Conservation (phyloP, 2,329 filamentous ascomycete genomes). For the Cladosporium oxysporum region DNA sequence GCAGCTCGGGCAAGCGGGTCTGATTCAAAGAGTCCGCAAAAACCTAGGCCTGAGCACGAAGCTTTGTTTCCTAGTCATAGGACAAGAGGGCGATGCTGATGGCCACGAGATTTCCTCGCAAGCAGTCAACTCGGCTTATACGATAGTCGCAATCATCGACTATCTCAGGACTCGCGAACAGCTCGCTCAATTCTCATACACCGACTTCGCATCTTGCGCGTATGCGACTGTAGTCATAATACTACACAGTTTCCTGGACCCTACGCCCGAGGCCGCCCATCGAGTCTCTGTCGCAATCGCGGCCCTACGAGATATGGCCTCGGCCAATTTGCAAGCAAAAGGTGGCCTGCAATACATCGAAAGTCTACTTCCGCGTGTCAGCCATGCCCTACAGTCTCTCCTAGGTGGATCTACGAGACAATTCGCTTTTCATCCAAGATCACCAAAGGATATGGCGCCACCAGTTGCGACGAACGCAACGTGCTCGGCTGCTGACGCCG, state of each 20-base stretch:
- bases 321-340: neutral
- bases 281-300: neutral
- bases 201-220: neutral
- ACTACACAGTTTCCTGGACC: neutral
- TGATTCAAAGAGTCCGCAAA: neutral
- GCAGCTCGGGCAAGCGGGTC: neutral
- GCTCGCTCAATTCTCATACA: neutral
- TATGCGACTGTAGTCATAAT: neutral
- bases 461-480: neutral
- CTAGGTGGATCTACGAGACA: neutral
- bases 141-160: neutral
- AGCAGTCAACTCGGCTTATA: neutral
- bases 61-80: neutral
- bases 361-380: neutral
- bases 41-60: neutral
- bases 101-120: neutral
- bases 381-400: neutral
- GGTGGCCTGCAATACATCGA: neutral
- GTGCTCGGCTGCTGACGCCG: neutral
- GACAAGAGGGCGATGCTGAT: neutral
- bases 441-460: neutral
- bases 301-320: neutral
- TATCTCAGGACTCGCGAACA: neutral
- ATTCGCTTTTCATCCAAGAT: neutral
- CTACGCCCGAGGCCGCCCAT: neutral